Percentiles rank a stretch among this genome's conserved stretches.
Conservation (phyloP, 495 filamentous ascomycete species). For the Halenospora varia region DNA sequence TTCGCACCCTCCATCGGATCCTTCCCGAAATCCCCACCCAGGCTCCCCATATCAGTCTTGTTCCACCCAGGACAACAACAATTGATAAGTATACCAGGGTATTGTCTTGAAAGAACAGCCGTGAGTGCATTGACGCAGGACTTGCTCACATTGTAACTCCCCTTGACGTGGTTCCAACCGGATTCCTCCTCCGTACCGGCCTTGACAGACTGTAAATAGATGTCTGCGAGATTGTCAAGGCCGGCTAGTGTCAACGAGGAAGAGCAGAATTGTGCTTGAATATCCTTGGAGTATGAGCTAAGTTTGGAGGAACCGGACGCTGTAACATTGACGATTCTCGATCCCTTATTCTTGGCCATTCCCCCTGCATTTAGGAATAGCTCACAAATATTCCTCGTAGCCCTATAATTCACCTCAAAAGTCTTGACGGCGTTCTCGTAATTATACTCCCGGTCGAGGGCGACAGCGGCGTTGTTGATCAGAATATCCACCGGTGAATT, state of each 20-base stretch:
- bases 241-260: background rate
- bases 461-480: background rate
- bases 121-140: background rate
- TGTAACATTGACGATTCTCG: background rate
- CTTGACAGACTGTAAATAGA: constrained; percentile 5
- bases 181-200: constrained; percentile 1
- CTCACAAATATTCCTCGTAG: background rate
- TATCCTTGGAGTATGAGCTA: background rate
- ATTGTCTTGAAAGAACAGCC: background rate
- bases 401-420: background rate
- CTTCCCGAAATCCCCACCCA: background rate
- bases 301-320: background rate
- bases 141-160: background rate
- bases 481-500: background rate
- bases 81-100: too few species aligned
- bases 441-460: background rate
- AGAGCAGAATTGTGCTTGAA: background rate
- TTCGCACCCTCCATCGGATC: background rate
- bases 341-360: background rate
- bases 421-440: background rate
- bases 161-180: background rate
- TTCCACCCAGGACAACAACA: constrained; percentile 3
- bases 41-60: background rate
- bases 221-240: background rate
- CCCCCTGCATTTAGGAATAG: background rate